A percentile compares a stretch with the other conserved stretches of the same genome.
Evolutionary conservation across 2,329 filamentous ascomycete species (phyloP).

Genomic region (Apiospora malaysiana): DNA sequence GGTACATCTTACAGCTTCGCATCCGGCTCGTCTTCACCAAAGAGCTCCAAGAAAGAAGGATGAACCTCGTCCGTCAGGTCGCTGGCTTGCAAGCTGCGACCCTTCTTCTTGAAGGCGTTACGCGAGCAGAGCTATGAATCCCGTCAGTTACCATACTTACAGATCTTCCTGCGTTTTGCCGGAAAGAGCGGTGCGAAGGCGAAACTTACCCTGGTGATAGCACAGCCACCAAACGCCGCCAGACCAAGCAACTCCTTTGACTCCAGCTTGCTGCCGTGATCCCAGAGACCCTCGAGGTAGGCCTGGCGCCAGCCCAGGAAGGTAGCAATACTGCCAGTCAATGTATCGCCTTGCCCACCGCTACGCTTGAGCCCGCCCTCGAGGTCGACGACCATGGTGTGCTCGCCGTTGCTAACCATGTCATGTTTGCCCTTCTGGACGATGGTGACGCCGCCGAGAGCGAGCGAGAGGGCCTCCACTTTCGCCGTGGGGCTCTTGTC

Average conservation of each 20-base stretch:
- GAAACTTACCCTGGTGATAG: constrained; percentile 76
- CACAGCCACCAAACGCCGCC: constrained; percentile 85
- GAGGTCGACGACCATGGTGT: constrained; percentile 78
- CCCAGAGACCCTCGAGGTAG: constrained; percentile 86
- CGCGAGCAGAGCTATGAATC: constrained; percentile 75
- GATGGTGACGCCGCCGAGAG: constrained; percentile 86
- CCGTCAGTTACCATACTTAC: too few species aligned
- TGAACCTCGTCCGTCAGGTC: constrained; percentile 93
- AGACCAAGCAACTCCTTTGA: constrained; percentile 71
- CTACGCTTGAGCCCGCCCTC: constrained; percentile 86
- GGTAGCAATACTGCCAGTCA: constrained; percentile 89
- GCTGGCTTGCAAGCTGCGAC: constrained; percentile 87
- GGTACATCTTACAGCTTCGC: constrained; percentile 12
- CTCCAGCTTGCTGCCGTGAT: constrained; percentile 56
- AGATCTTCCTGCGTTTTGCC: too few species aligned
- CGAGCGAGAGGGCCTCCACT: constrained; percentile 72
- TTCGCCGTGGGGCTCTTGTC: constrained; percentile 45
- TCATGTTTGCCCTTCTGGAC: constrained; percentile 88
- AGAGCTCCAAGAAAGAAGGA: constrained; percentile 76
- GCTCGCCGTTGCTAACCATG: constrained; percentile 79
- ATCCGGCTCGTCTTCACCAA: constrained; percentile 68
- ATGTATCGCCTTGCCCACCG: constrained; percentile 92
- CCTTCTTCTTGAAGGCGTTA: constrained; percentile 83
- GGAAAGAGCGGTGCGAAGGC: not conserved
- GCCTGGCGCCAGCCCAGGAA: constrained; percentile 87